Percentiles rank a stretch among this genome's conserved stretches.
phyloP scores from a whole-genome alignment of 495 filamentous ascomycete genomes.

The Lophium mytilinum region DNA sequence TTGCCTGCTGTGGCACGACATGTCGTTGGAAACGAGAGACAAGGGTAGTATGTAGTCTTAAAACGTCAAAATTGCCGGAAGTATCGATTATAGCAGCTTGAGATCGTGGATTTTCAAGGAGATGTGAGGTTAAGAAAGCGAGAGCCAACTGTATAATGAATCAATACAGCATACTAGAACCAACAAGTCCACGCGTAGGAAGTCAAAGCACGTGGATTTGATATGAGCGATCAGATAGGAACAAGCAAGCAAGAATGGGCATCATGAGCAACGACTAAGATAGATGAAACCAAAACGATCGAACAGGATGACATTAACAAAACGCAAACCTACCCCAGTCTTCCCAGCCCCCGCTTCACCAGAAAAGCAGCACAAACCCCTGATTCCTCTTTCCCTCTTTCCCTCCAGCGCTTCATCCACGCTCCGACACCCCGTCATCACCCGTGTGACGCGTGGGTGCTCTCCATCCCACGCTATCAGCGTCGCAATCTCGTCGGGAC shows the following conservation, averaged over 20 bases:
- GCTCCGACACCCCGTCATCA: slow-evolving; percentile 12
- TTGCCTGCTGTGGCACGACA: neutral
- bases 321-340: slow-evolving; percentile 12
- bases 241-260: neutral
- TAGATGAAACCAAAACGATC: neutral
- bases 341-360: slow-evolving; percentile 16
- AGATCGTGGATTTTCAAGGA: slow-evolving; percentile 13
- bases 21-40: slow-evolving; percentile 6
- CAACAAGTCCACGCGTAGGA: neutral
- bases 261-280: neutral
- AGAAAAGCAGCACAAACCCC: slow-evolving; percentile 10
- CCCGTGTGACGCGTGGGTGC: neutral
- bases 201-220: neutral
- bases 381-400: slow-evolving; percentile 20
- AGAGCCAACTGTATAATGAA: slow-evolving; percentile 11
- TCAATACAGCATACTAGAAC: neutral
- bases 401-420: slow-evolving; percentile 26
- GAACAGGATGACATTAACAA: neutral
- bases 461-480: too few relatives aligned
- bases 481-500: too few relatives aligned
- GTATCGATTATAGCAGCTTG: slow-evolving; percentile 30
- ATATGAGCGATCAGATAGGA: neutral
- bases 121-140: slow-evolving; percentile 17
- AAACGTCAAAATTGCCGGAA: slow-evolving; percentile 26
- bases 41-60: slow-evolving; percentile 16